These are phyloP conservation scores for Lentinula novae-zelandiae DNA, from an alignment of 1,284 basidiomycete species.

Conservation along the genomic window DNA sequence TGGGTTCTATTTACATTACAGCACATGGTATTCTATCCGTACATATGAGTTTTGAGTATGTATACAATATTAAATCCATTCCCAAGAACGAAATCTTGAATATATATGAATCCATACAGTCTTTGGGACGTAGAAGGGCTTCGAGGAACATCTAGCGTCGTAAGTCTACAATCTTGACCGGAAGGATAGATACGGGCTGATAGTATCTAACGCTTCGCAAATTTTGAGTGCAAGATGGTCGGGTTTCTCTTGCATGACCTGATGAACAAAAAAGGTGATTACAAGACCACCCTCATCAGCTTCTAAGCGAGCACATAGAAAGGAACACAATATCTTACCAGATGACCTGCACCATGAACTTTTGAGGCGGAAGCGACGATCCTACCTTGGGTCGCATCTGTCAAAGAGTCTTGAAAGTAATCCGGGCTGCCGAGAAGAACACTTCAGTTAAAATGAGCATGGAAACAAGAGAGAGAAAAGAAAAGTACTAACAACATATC, in stretches of 20 bases:
- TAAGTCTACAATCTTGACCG: slow-evolving; percentile 1
- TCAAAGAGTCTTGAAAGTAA: slow-evolving; percentile 37
- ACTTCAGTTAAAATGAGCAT: not conserved
- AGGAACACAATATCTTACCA: slow-evolving; percentile 25
- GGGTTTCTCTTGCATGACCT: slow-evolving; percentile 41
- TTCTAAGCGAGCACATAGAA: not conserved
- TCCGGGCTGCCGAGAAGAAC: slow-evolving; percentile 27
- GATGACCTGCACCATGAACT: slow-evolving; percentile 38
- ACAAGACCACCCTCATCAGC: not conserved
- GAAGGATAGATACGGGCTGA: not conserved
- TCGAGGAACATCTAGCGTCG: no score
- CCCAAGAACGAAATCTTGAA: no score
- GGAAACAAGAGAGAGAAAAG: slow-evolving; percentile 6
- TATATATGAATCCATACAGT: no score
- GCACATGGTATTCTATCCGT: no score
- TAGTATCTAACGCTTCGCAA: slow-evolving; percentile 19
- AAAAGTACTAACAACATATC: slow-evolving; percentile 33
- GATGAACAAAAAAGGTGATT: not conserved
- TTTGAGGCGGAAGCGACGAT: slow-evolving; percentile 34
- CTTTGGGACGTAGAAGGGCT: no score
- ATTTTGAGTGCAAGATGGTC: slow-evolving; percentile 30
- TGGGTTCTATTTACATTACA: no score
- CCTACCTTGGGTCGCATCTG: slow-evolving; percentile 32
- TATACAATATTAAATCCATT: no score
- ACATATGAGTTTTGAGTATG: no score